Evolutionary conservation across 257 asterid species (phyloP), one percentile per base, ranked within the genome.

Genomic region (Plantago elongata): DNA sequence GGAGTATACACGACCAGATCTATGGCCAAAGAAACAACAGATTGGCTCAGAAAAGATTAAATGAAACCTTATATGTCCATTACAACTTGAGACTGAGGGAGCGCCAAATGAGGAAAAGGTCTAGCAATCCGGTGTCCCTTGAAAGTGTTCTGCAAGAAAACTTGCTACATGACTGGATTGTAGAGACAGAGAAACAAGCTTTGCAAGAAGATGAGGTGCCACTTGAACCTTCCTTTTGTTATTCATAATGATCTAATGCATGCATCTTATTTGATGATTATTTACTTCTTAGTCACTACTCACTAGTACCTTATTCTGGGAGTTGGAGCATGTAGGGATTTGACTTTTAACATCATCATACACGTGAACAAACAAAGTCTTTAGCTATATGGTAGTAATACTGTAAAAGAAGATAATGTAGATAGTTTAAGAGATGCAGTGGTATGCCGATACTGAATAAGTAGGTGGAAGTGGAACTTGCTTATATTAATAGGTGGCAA

Each of bases 61-160:
- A 75, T 44, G 95, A 89, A 67, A 69, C 78, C 43, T 77, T 75
- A 51, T 86, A 78, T 65, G 90, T 86, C 63, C 95, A 86, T 80
- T 89, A 89, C 75, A 89, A 89, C 74, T 75, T 89, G 92, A 79
- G 95, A 71, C 89, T 86, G 43, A 75, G 97, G 74, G 97, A 84
- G 57, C 86, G 91, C 37, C 95, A 89, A 74, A 81, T 84, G 74
- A 74, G 95, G 75, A 84, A 78, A 81, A 78, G 87, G 81, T 73
- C 82, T 58, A 65, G 70, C 68, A 73, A 79, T 51, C 60, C 84
- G n/a, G 56, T 72, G 51, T 69, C 80, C 50, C 74, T 81, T 9
- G 94, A 84, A 56, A 76, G 76, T 70, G 84, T 84, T 70, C 81
- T 86, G 57, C 92, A 81, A 72, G 97, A 89, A 78, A 78, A 76